Percentiles rank a stretch among this genome's conserved stretches.
phyloP scores from a whole-genome alignment of 2,329 filamentous ascomycete species.

The Xylariaceae sp. region DNA sequence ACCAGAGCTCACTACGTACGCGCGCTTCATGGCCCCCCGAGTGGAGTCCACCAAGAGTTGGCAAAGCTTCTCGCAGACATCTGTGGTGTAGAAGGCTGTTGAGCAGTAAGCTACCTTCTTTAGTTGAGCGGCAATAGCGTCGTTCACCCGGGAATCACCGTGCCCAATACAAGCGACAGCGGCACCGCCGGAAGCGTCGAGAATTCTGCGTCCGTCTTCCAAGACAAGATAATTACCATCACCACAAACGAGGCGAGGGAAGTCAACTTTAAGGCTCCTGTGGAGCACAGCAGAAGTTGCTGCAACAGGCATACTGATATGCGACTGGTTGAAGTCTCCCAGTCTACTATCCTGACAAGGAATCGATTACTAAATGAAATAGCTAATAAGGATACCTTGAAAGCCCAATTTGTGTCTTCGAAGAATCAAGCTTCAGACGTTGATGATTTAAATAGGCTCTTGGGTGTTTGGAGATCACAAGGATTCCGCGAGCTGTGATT shows the following conservation, averaged over 20 bases:
- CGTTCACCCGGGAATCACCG: constrained; percentile 47
- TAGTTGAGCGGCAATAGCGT: constrained; percentile 50
- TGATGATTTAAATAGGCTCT: neutral
- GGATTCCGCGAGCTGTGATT: neutral
- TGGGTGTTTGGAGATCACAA: neutral
- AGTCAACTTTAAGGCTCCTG: constrained; percentile 43
- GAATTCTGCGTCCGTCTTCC: constrained; percentile 47
- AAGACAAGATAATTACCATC: constrained; percentile 48
- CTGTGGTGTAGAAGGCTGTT: constrained; percentile 40
- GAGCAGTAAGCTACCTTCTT: constrained; percentile 50
- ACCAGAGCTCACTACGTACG: constrained; percentile 46
- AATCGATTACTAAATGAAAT: too few species aligned
- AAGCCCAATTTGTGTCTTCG: too few species aligned
- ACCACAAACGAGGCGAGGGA: constrained; percentile 42
- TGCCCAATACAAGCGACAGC: constrained; percentile 55
- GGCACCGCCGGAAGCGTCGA: constrained; percentile 54
- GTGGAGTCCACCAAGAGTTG: constrained; percentile 41
- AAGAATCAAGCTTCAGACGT: too few species aligned
- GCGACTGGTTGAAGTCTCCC: neutral
- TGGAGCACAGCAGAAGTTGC: constrained; percentile 47
- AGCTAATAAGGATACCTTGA: too few species aligned
- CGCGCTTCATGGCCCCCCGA: constrained; percentile 42
- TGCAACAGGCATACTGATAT: constrained; percentile 10
- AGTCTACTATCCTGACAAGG: neutral
- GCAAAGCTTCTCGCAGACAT: constrained; percentile 33